Percentiles rank a stretch among this genome's conserved stretches.
phyloP scores from a whole-genome alignment of 495 filamentous ascomycete genomes.

The Cercophora samala region DNA sequence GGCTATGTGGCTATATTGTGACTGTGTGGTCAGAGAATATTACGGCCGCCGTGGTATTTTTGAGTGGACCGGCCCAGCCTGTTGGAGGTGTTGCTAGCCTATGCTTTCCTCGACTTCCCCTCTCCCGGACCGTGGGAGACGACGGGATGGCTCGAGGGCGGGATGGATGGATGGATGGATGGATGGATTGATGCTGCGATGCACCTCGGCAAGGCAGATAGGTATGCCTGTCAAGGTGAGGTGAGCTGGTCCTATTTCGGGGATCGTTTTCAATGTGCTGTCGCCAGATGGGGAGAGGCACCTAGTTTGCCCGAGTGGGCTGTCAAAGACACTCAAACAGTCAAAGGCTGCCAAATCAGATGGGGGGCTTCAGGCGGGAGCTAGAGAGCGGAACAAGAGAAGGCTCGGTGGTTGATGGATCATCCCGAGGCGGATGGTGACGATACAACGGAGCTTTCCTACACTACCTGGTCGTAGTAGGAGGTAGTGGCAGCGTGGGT shows the following conservation, averaged over 20 bases:
- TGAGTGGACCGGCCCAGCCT: slow-evolving; percentile 21
- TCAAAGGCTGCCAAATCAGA: background rate
- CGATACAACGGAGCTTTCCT: background rate
- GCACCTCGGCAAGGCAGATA: slow-evolving; percentile 10
- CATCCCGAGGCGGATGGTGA: background rate
- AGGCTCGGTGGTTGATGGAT: background rate
- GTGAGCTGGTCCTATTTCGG: background rate
- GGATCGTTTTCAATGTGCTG: background rate
- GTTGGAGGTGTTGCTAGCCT: slow-evolving; percentile 24
- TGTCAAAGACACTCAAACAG: too few relatives aligned
- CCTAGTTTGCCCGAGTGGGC: too few relatives aligned
- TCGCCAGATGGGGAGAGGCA: background rate
- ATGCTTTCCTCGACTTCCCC: slow-evolving; percentile 14
- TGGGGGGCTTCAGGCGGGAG: background rate
- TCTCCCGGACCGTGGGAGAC: too few relatives aligned
- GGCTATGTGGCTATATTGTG: too few relatives aligned
- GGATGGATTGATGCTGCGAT: slow-evolving; percentile 5
- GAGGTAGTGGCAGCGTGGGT: too few relatives aligned
- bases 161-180: slow-evolving; percentile 9
- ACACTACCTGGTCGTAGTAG: background rate
- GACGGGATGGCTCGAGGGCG: slow-evolving; percentile 13
- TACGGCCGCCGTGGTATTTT: slow-evolving; percentile 11
- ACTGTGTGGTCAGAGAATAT: background rate
- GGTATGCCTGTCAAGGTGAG: background rate
- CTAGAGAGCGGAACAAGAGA: background rate